Evolutionary conservation across 2,329 filamentous ascomycete genomes (phyloP).

Genomic region (Botrytis aclada): DNA sequence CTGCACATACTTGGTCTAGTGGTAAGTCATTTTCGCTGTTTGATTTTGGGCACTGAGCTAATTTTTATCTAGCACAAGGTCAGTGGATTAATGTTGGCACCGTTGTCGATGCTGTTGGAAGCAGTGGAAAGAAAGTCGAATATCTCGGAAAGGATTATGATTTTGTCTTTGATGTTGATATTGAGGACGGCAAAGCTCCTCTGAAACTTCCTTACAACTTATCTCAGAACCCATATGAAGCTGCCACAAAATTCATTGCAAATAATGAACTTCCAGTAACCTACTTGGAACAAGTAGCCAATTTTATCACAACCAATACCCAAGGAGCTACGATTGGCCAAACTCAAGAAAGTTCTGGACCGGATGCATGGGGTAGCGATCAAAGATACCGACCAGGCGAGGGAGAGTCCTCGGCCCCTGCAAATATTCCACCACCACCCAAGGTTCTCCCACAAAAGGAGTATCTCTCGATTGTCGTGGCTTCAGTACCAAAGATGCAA

Average conservation of each 20-base stretch:
- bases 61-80: slow-evolving; percentile 47
- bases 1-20: slow-evolving; percentile 82
- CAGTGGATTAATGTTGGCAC: slow-evolving; percentile 91
- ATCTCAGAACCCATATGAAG: slow-evolving; percentile 88
- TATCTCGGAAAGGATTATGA: slow-evolving; percentile 89
- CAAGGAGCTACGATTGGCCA: slow-evolving; percentile 80
- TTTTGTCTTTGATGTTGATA: slow-evolving; percentile 94
- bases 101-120: slow-evolving; percentile 84
- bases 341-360: slow-evolving; percentile 44
- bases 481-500: slow-evolving; percentile 67
- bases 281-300: slow-evolving; percentile 87
- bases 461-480: slow-evolving; percentile 73
- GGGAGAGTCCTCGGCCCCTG: slow-evolving; percentile 53
- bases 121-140: slow-evolving; percentile 70
- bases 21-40: slow-evolving; percentile 21
- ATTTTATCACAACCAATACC: slow-evolving; percentile 89
- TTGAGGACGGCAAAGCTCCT: slow-evolving; percentile 88
- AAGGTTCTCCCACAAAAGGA: slow-evolving; percentile 73
- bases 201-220: slow-evolving; percentile 93
- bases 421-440: slow-evolving; percentile 39
- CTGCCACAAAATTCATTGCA: slow-evolving; percentile 84
- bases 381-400: slow-evolving; percentile 75
- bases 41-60: not conserved
- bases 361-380: slow-evolving; percentile 74
- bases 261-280: slow-evolving; percentile 83